Conservation (phyloP, 179 eudicot genomes). For the Amaranthus tricolor region DNA sequence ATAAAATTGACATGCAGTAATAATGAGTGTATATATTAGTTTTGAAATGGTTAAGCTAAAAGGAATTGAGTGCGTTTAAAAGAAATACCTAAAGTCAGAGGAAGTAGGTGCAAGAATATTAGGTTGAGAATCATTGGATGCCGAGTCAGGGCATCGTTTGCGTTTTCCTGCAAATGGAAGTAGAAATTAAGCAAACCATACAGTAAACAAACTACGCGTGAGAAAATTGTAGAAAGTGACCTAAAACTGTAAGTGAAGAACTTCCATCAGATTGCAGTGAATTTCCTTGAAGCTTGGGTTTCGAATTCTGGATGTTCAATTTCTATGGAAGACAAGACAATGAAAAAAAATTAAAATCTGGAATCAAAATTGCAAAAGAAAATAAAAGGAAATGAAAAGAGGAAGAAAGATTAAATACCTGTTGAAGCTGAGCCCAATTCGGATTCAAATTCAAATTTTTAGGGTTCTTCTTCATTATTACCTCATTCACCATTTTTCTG, state of each 20-base stretch:
- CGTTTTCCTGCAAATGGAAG: conserved; percentile 61
- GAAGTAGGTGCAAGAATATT: conserved; percentile 63
- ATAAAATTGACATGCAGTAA: no score
- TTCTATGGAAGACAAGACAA: conserved; percentile 34
- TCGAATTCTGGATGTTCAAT: conserved; percentile 36
- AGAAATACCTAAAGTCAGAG: conserved; percentile 61
- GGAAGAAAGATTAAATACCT: conserved; percentile 10
- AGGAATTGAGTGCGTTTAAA: not conserved
- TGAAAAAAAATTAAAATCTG: not conserved
- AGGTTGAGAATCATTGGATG: conserved; percentile 29
- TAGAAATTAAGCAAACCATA: not conserved
- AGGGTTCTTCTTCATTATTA: conserved; percentile 21
- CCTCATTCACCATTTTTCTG: conserved; percentile 23
- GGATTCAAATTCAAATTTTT: conserved; percentile 27
- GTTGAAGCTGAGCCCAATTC: conserved; percentile 38
- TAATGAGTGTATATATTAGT: no score
- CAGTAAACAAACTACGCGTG: not conserved
- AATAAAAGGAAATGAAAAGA: conserved; percentile 3
- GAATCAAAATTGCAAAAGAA: not conserved
- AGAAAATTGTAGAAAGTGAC: conserved; percentile 24
- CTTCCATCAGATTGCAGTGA: conserved; percentile 23
- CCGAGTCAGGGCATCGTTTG: conserved; percentile 49
- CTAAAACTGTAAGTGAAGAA: conserved; percentile 34
- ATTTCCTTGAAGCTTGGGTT: conserved; percentile 19
- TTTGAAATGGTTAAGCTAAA: no score